phyloP scores from a whole-genome alignment of 257 asterid genomes.

The Solanum medicagineum region DNA sequence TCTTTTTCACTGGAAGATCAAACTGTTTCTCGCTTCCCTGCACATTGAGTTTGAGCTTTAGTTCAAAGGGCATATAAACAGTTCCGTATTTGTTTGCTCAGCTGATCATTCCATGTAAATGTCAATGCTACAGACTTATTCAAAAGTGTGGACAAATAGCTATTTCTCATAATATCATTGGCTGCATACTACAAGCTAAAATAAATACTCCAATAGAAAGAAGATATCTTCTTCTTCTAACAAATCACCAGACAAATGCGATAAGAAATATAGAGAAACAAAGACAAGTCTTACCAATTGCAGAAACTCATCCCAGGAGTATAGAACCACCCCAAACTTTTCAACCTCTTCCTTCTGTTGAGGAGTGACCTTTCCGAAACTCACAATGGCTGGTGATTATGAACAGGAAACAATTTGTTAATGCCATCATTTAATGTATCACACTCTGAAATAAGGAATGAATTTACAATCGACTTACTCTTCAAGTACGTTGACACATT shows the following conservation, averaged over 20 bases:
- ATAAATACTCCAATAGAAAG: background rate
- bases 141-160: background rate
- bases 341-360: slow-evolving; percentile 63
- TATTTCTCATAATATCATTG: background rate
- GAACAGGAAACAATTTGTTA: background rate
- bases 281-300: slow-evolving; percentile 1
- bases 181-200: background rate
- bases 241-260: background rate
- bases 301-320: slow-evolving; percentile 10
- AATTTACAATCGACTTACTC: slow-evolving; percentile 37
- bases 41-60: slow-evolving; percentile 5
- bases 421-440: background rate
- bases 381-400: slow-evolving; percentile 51
- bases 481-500: slow-evolving; percentile 48
- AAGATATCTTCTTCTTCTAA: background rate
- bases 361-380: slow-evolving; percentile 71
- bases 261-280: background rate
- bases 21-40: slow-evolving; percentile 52
- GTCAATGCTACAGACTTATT: background rate
- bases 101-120: background rate
- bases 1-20: slow-evolving; percentile 64
- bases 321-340: slow-evolving; percentile 16
- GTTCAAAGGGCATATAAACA: background rate
- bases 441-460: background rate
- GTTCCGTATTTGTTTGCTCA: background rate